Evolutionary conservation across 495 filamentous ascomycete species (phyloP), one percentile per base, ranked within the genome.

Genomic region (Thozetella sp.): DNA sequence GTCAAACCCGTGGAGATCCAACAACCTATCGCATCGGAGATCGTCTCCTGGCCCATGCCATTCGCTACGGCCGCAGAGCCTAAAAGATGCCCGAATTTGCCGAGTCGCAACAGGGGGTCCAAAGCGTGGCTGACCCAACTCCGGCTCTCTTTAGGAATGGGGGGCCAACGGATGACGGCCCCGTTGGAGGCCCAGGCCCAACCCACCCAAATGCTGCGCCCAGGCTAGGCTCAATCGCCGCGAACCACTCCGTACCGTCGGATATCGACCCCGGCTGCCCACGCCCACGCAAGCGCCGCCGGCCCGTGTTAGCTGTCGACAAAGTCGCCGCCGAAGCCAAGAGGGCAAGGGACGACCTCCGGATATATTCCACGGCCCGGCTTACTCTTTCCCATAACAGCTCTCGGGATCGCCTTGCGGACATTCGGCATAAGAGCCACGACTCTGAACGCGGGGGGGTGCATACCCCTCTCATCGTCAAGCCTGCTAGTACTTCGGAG

Each of bases 381-480:
- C n/a, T n/a, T n/a, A n/a, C n/a, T n/a, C n/a, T n/a, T n/a, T n/a
- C n/a, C n/a, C n/a, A n/a, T n/a, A n/a, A n/a, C n/a, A n/a, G n/a
- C n/a, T n/a, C n/a, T n/a, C n/a, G n/a, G n/a, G n/a, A n/a, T n/a
- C n/a, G n/a, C n/a, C n/a, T n/a, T n/a, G n/a, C n/a, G n/a, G n/a
- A n/a, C n/a, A n/a, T n/a, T n/a, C n/a, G n/a, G n/a, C n/a, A n/a
- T n/a, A n/a, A n/a, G n/a, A n/a, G n/a, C n/a, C n/a, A n/a, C n/a
- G n/a, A 13, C 55, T 63, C 22, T 34, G 27, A 19, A 48, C 17
- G 48, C 46, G 25, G 46, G 57, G 48, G 25, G 51, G 24, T 25
- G 40, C 26, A 55, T 51, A 22, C 20, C 25, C 1, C 22, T 24
- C 22, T 37, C 57, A 45, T 63, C 23, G 15, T 0, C 9, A 37